Conservation (phyloP, 1,284 basidiomycete species). For the Sporisorium iseilematis-ciliati region DNA sequence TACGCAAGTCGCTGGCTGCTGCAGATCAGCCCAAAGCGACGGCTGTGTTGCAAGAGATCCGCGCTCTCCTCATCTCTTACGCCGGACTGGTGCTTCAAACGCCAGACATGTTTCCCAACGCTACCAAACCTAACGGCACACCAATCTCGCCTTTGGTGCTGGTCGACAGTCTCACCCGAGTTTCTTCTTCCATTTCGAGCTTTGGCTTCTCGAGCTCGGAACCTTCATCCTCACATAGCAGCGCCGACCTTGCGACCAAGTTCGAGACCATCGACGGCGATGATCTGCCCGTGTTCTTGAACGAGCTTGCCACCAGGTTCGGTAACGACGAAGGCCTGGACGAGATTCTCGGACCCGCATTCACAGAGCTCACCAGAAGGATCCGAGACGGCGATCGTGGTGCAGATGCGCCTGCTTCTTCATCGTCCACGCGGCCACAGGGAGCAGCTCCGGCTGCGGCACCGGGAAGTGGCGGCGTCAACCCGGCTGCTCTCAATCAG, state of each 20-base stretch:
- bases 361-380: constrained; percentile 59
- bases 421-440: constrained; percentile 3
- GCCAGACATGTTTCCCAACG: constrained; percentile 84
- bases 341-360: constrained; percentile 72
- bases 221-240: constrained; percentile 20
- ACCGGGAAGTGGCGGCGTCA: constrained; percentile 23
- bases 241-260: constrained; percentile 32
- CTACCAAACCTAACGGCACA: constrained; percentile 45
- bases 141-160: constrained; percentile 75
- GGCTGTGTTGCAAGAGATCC: constrained; percentile 42
- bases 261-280: constrained; percentile 67
- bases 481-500: constrained; percentile 40
- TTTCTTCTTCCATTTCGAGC: constrained; percentile 69
- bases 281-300: constrained; percentile 72
- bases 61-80: constrained; percentile 83
- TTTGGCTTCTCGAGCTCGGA: constrained; percentile 42
- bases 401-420: constrained; percentile 16
- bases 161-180: constrained; percentile 69
- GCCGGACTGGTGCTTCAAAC: constrained; percentile 89
- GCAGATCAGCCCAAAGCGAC: constrained; percentile 75
- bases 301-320: constrained; percentile 72
- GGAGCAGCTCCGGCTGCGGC: not conserved
- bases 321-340: constrained; percentile 69
- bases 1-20: constrained; percentile 73
- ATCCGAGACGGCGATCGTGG: constrained; percentile 57